Evolutionary conservation across 306 rosid genomes (phyloP).

Genomic region (Citrullus colocynthis): DNA sequence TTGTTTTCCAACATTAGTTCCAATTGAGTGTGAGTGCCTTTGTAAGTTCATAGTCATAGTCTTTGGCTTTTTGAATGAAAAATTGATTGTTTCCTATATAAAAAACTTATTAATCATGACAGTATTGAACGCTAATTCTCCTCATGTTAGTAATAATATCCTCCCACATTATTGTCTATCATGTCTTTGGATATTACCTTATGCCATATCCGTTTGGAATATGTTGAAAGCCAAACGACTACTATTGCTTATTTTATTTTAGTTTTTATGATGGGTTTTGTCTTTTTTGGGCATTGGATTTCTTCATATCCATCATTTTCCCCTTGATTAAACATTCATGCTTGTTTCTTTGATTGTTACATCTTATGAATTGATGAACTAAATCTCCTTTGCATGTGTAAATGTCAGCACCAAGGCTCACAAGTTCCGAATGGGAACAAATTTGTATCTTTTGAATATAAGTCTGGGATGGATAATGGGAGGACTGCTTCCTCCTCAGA

Average conservation of each 20-base stretch:
- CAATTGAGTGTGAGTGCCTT: background rate
- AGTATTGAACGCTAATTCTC: background rate
- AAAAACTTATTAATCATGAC: background rate
- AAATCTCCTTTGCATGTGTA: constrained; percentile 8
- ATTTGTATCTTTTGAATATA: constrained; percentile 87
- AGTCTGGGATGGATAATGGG: constrained; percentile 98
- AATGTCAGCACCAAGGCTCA: constrained; percentile 88
- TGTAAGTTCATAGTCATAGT: background rate
- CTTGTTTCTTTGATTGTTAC: background rate
- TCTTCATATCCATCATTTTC: background rate
- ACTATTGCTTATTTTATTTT: background rate
- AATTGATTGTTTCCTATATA: background rate
- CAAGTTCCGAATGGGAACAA: constrained; percentile 80
- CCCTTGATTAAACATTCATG: background rate
- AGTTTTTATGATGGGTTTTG: background rate
- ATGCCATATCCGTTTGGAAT: background rate
- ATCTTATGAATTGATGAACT: constrained; percentile 2
- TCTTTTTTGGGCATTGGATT: background rate
- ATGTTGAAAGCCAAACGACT: background rate
- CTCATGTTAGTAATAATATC: background rate
- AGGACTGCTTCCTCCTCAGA: constrained; percentile 94
- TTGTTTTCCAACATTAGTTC: background rate
- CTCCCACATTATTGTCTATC: background rate
- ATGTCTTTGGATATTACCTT: background rate
- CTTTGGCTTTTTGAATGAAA: background rate